Conservation (phyloP, 1,139 yeast species). For the Debaryomyces nepalensis region DNA sequence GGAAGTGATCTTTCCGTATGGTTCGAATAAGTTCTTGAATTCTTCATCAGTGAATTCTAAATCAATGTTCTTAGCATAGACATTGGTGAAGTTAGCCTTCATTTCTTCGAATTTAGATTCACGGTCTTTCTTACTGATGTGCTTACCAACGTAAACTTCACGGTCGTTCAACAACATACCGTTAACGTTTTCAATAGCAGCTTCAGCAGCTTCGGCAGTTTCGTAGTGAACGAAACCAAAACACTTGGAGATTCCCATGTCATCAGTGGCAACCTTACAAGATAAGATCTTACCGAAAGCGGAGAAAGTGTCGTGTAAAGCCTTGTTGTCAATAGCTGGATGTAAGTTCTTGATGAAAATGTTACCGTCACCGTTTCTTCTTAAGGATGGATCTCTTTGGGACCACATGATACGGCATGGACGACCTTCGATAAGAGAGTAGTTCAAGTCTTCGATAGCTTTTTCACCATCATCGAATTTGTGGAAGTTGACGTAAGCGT, state of each 20-base stretch:
- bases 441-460: constrained; percentile 96
- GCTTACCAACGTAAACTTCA: constrained; percentile 96
- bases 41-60: constrained; percentile 73
- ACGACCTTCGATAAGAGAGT: constrained; percentile 90
- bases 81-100: constrained; percentile 93
- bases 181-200: constrained; percentile 96
- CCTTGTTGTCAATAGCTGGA: constrained; percentile 98
- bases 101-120: constrained; percentile 91
- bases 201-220: constrained; percentile 88
- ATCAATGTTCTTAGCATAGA: constrained; percentile 89
- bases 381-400: constrained; percentile 95
- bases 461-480: constrained; percentile 87
- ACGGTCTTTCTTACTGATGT: constrained; percentile 92
- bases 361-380: constrained; percentile 97
- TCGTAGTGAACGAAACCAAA: constrained; percentile 98
- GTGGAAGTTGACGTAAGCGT: constrained; percentile 97
- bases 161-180: constrained; percentile 98
- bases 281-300: constrained; percentile 96
- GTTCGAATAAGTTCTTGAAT: constrained; percentile 71
- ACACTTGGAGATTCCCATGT: constrained; percentile 89
- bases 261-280: constrained; percentile 97
- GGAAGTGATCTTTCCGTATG: constrained; percentile 84
- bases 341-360: constrained; percentile 98
- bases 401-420: constrained; percentile 99
- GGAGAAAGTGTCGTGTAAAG: constrained; percentile 95